Conservation (phyloP, 768 basidiomycete genomes). For the Termitomyces sp. region DNA sequence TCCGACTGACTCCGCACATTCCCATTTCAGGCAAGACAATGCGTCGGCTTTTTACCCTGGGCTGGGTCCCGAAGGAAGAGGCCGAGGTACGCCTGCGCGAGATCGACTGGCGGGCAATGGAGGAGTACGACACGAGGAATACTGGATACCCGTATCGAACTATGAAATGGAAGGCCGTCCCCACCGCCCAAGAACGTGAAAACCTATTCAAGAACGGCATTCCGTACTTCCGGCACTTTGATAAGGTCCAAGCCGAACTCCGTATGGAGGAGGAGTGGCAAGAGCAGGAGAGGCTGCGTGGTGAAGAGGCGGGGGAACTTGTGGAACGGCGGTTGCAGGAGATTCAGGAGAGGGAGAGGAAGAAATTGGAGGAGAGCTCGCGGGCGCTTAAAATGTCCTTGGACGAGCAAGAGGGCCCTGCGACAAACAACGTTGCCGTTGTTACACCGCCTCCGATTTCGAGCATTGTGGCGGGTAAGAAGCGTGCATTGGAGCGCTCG, state of each 20-base stretch:
- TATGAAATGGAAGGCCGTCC: conserved; percentile 10
- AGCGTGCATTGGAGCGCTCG: conserved; percentile 13
- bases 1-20: conserved; percentile 22
- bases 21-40: conserved; percentile 34
- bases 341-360: not conserved
- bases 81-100: conserved; percentile 21
- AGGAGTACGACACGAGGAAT: conserved; percentile 20
- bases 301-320: not conserved
- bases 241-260: conserved; percentile 8
- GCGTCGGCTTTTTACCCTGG: conserved; percentile 31
- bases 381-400: not conserved
- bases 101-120: conserved; percentile 31
- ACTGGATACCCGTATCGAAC: conserved; percentile 14
- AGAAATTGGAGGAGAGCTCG: not conserved
- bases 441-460: not conserved
- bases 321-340: not conserved
- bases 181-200: conserved; percentile 11
- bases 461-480: not conserved
- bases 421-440: not conserved
- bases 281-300: conserved; percentile 7
- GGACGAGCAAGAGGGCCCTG: conserved; percentile 10
- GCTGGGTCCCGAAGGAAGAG: conserved; percentile 34
- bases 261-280: conserved; percentile 9
- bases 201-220: not conserved
- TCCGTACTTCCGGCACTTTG: conserved; percentile 4